Evolutionary conservation across 2,329 filamentous ascomycete genomes (phyloP), one percentile per base, ranked within the genome.

Genomic region (Colletotrichum orchidophilum): DNA sequence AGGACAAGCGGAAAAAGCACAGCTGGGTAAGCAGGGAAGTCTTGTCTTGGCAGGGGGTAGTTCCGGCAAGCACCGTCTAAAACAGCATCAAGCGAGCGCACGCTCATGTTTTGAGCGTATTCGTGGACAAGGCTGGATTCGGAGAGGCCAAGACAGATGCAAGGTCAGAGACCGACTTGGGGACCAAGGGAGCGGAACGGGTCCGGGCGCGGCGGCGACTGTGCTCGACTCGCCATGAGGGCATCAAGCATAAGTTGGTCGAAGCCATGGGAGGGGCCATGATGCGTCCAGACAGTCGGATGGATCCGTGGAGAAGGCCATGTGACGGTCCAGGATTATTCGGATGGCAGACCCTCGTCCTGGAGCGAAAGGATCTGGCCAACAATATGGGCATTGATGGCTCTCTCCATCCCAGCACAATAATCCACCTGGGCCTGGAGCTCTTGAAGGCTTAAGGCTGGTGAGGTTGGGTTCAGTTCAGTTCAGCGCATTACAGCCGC

Each of bases 141-240:
- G n/a, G 27, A 50, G 18, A 33, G 50, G 52, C 63, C 57, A 31
- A 46, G 64, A 59, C 18, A 60, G 58, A 53, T 63, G 60, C 46
- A 52, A 39, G 31, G 31, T 11, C 57, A 59, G 35, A 59, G 57
- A 26, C 24, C 27, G 60, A 24, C 39, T 46, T 46, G 18, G 49
- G 54, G 50, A 35, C 69, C 64, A 71, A 71, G 69, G 69, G 69
- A 69, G 69, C 42, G 64, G 55, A 39, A 42, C 54, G 61, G 46
- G 49, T 27, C 66, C 64, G 31, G 61, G 31, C 29, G 27, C 46
- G 24, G 52, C 31, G 66, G 60, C 31, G 66, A 57, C 50, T 29
- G 61, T 46, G 57, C 64, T 68, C 31, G 42, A 57, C 33, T 29
- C 39, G 57, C 66, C 57, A 57, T 42, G 50, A 27, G 29, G 42